Evolutionary conservation across 176 grass and related monocot genomes (phyloP), one percentile per base, ranked within the genome.

Genomic region (Oryza officinalis): DNA sequence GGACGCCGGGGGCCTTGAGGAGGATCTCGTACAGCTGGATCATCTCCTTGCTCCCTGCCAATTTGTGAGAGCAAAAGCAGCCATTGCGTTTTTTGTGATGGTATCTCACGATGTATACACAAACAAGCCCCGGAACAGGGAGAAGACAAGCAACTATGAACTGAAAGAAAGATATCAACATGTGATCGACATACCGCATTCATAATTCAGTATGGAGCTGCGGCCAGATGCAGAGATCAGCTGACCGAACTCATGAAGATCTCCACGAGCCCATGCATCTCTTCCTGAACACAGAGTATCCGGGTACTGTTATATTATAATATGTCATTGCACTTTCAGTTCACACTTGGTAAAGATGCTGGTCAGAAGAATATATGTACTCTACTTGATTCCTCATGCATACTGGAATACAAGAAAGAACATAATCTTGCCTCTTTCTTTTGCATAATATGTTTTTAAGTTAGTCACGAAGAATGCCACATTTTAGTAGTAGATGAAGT

Each of bases 11-110:
- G 66, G 93, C 87, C 57, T 95, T 91, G 4, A 98, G 80, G 75
- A 98, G 85, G 85, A 98, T 98, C 83, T 95, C 85, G 77, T 98
- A 95, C 40, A 98, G 93, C 81, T 98, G 82, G 70, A 92, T 90
- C 96, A 98, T 95, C 93, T 95, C 93, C 63, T 90, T 87, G 71
- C 93, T 83, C 85, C 92, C 96, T 93, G 82, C 47, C 35, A 67
- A 31, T 81, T n/a, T 47, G 43, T 47, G 35, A 50, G 15, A 20
- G 11, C 15, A 27, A 59, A 0, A 59, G 0, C 17, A 57, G 52
- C 10, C 6, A 17, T 35, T 32, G 35, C 13, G 2, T 80, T 70
- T 31, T 3, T 33, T 40, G 35, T 37, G 35, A 8, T 37, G 22
- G 18, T 33, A 35, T 22, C 45, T 43, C 31, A 30, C 9, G 3